Evolutionary conservation across 1,139 yeast genomes (phyloP).

Genomic region (Magnusiomyces paraingens): DNA sequence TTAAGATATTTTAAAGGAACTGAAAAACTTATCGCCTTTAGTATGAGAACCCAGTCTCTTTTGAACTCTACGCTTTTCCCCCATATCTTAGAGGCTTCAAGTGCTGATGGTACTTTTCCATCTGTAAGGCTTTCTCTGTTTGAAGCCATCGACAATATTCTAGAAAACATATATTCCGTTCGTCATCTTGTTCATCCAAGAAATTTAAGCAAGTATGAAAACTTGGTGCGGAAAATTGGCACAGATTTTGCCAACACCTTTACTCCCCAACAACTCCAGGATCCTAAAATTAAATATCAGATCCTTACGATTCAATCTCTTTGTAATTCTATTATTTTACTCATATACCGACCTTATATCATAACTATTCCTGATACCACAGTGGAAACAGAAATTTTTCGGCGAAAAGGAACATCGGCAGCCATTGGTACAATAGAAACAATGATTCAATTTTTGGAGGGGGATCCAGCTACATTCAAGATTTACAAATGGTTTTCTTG

Average conservation of each 20-base stretch:
- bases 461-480: neutral
- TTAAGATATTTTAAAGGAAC: neutral
- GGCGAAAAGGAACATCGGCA: constrained; percentile 1
- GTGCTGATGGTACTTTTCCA: neutral
- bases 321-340: neutral
- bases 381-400: neutral
- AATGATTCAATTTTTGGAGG: constrained; percentile 1
- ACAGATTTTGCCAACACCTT: neutral
- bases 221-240: neutral
- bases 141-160: neutral
- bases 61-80: neutral
- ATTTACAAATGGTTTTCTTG: constrained; percentile 5
- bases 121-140: neutral
- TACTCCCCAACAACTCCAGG: neutral
- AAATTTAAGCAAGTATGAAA: neutral
- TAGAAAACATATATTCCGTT: neutral
- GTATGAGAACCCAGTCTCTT: constrained; percentile 2
- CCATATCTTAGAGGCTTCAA: neutral
- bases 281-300: constrained; percentile 2
- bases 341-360: constrained; percentile 1
- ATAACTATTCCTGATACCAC: neutral
- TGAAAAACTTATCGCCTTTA: constrained; percentile 1
- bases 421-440: constrained; percentile 3
- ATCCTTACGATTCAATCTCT: constrained; percentile 3
- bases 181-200: neutral